Conservation (phyloP, 345 rosid species). For the Salix exigua region DNA sequence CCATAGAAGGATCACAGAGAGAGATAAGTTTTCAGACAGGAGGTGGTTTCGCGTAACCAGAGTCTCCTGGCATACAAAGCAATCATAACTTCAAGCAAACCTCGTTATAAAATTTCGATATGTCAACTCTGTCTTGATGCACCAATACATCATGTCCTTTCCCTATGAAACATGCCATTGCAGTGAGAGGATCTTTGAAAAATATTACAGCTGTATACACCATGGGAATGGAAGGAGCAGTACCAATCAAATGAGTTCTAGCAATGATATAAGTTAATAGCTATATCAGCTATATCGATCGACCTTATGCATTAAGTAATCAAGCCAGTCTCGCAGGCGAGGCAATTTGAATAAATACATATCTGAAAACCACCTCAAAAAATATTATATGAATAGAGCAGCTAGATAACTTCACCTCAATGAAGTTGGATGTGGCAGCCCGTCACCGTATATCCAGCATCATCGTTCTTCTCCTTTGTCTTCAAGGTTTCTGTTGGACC, state of each 20-base stretch:
- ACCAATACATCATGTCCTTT: not conserved
- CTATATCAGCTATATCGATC: not conserved
- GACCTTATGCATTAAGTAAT: conserved; percentile 13
- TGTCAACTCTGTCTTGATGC: not conserved
- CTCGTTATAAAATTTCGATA: not conserved
- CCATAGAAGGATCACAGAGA: not conserved
- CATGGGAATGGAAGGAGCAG: not conserved
- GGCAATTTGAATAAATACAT: conserved; percentile 16
- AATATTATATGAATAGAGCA: conserved; percentile 7
- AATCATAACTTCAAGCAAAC: not conserved
- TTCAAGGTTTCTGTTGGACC: conserved; percentile 12
- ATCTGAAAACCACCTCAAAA: conserved; percentile 14
- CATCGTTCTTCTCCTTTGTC: conserved; percentile 4
- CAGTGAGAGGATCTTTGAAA: too few relatives aligned
- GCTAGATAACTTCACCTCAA: conserved; percentile 31
- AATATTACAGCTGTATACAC: not conserved
- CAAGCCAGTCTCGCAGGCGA: conserved; percentile 7
- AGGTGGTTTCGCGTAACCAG: not conserved
- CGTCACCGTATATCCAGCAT: conserved; percentile 14
- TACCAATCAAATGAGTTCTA: not conserved
- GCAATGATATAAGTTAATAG: not conserved
- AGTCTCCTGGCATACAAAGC: not conserved
- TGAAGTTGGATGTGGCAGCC: conserved; percentile 14
- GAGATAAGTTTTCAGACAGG: not conserved
- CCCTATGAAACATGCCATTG: not conserved